phyloP scores from a whole-genome alignment of 805 yeast genomes.

The Saturnispora besseyi region DNA sequence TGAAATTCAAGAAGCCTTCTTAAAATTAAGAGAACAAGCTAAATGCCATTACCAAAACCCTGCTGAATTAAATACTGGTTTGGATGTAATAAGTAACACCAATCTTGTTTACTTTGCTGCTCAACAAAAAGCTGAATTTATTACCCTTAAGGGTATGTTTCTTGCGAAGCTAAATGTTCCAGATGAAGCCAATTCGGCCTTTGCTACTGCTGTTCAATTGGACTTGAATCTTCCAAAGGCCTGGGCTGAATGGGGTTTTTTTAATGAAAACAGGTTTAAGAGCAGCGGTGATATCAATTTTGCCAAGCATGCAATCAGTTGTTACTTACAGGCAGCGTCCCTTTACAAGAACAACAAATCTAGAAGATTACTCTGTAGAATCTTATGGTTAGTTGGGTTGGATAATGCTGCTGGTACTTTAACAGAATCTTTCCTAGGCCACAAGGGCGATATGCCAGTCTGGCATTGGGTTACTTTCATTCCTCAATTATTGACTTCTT shows the following conservation, averaged over 20 bases:
- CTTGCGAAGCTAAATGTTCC: conserved; percentile 80
- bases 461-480: conserved; percentile 99
- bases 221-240: conserved; percentile 93
- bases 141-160: conserved; percentile 97
- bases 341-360: conserved; percentile 88
- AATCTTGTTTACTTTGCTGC: conserved; percentile 93
- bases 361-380: conserved; percentile 76
- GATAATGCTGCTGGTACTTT: conserved; percentile 79
- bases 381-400: conserved; percentile 85
- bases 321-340: conserved; percentile 97
- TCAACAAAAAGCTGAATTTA: conserved; percentile 96
- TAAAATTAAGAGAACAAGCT: conserved; percentile 93
- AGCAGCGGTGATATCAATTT: conserved; percentile 70
- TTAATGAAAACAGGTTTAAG: conserved; percentile 79
- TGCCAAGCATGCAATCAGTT: conserved; percentile 91
- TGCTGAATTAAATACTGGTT: conserved; percentile 84
- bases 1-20: conserved; percentile 95
- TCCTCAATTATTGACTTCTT: conserved; percentile 83
- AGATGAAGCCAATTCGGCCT: conserved; percentile 96
- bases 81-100: conserved; percentile 94
- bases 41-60: conserved; percentile 93
- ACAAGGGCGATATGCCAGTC: conserved; percentile 93
- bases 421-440: conserved; percentile 81
- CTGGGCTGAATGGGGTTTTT: conserved; percentile 99
- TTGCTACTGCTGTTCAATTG: conserved; percentile 95